These are phyloP conservation scores for Citeromyces siamensis DNA, from an alignment of 1,139 yeast species.

Conservation along the genomic window DNA sequence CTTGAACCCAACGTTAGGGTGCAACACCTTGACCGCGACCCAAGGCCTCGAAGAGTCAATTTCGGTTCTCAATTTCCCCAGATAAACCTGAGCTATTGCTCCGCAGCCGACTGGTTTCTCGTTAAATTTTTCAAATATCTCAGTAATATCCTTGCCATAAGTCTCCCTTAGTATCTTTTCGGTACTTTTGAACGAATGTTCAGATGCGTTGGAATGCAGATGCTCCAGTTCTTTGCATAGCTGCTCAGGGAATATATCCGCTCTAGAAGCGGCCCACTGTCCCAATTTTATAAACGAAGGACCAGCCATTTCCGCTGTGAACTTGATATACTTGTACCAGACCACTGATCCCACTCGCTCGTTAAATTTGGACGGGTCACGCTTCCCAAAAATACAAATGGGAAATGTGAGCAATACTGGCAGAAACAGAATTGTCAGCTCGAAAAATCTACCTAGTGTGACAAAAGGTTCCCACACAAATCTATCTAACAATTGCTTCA, in stretches of 20 bases:
- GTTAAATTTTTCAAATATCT: conserved; percentile 71
- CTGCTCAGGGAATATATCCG: conserved; percentile 77
- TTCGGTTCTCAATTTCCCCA: conserved; percentile 47
- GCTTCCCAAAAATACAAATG: conserved; percentile 46
- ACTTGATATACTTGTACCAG: conserved; percentile 62
- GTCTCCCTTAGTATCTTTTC: conserved; percentile 44
- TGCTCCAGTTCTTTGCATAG: conserved; percentile 69
- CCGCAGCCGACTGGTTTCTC: conserved; percentile 85
- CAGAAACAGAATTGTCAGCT: conserved; percentile 50
- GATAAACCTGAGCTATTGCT: conserved; percentile 93
- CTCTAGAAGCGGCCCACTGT: conserved; percentile 99
- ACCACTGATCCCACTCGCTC: conserved; percentile 48
- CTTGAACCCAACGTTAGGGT: conserved; percentile 66
- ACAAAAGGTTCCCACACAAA: conserved; percentile 55
- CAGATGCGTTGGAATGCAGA: conserved; percentile 72
- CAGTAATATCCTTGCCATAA: conserved; percentile 45
- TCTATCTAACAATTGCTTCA: conserved; percentile 34
- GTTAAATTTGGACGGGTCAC: conserved; percentile 16
- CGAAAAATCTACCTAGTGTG: conserved; percentile 57
- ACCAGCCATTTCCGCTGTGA: conserved; percentile 76
- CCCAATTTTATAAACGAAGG: conserved; percentile 93
- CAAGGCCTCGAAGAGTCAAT: conserved; percentile 34
- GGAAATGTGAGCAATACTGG: conserved; percentile 66
- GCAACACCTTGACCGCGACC: conserved; percentile 88
- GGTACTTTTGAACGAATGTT: conserved; percentile 59